Evolutionary conservation across 2,329 filamentous ascomycete species (phyloP).

Genomic region (Westerdykella aurantiaca): DNA sequence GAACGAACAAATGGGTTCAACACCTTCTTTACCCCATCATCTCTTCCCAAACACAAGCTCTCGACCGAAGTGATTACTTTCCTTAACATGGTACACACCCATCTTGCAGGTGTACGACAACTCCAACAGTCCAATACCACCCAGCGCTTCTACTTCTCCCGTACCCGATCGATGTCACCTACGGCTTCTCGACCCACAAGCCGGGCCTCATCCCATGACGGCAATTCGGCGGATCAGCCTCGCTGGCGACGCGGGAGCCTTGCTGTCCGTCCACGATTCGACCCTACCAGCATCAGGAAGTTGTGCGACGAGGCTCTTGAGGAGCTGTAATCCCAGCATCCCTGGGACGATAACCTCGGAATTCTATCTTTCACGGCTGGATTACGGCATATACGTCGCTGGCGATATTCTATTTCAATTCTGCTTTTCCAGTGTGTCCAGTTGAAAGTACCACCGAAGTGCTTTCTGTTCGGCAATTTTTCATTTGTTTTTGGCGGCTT

Average conservation of each 20-base stretch:
- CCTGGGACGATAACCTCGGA: background rate
- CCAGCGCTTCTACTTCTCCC: constrained; percentile 12
- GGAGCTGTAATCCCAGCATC: constrained; percentile 13
- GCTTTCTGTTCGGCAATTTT: no score
- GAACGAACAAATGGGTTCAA: background rate
- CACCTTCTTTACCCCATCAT: constrained; percentile 5
- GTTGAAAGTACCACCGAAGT: no score
- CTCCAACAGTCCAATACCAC: constrained; percentile 14
- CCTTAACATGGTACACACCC: constrained; percentile 20
- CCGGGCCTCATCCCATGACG: constrained; percentile 7
- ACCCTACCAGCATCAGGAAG: constrained; percentile 19
- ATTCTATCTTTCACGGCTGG: no score
- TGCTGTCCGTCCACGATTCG: constrained; percentile 25
- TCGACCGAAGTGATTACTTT: constrained; percentile 24
- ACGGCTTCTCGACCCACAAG: constrained; percentile 10
- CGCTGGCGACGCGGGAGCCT: constrained; percentile 13
- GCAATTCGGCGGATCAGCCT: constrained; percentile 9
- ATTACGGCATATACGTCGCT: no score
- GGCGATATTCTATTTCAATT: no score
- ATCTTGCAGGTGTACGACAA: constrained; percentile 21
- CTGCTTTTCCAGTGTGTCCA: no score
- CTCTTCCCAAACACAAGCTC: constrained; percentile 14
- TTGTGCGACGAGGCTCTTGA: constrained; percentile 27
- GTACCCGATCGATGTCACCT: constrained; percentile 11
- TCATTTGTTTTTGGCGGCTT: no score